phyloP scores from a whole-genome alignment of 106 monocot genomes.

The Alisma plantagoaquatica region DNA sequence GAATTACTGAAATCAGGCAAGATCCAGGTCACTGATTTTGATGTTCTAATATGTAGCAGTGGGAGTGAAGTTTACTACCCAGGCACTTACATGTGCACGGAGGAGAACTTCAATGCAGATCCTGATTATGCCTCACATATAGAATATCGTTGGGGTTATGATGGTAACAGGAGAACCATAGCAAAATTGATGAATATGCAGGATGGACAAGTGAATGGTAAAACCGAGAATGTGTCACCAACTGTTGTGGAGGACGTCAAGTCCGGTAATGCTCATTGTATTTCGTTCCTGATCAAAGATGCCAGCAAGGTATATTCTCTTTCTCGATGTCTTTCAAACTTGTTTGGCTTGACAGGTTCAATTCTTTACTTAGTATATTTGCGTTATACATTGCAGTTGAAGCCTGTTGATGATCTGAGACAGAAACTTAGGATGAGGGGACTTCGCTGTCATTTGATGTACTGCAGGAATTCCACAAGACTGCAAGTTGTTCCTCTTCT shows the following conservation, averaged over 20 bases:
- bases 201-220: slow-evolving; percentile 12
- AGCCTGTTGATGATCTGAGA: slow-evolving; percentile 53
- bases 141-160: slow-evolving; percentile 77
- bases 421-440: slow-evolving; percentile 80
- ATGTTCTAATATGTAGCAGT: slow-evolving; percentile 81
- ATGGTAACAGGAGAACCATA: slow-evolving; percentile 59
- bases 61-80: slow-evolving; percentile 97
- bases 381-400: slow-evolving; percentile 26
- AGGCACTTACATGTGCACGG: slow-evolving; percentile 53
- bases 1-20: slow-evolving; percentile 45
- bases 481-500: slow-evolving; percentile 87
- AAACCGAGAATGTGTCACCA: slow-evolving; percentile 1
- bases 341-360: too few relatives aligned
- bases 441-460: slow-evolving; percentile 83
- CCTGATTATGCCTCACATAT: slow-evolving; percentile 72
- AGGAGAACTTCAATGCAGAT: slow-evolving; percentile 47
- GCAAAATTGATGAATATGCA: slow-evolving; percentile 45
- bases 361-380: neutral
- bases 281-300: slow-evolving; percentile 68
- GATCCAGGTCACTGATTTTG: slow-evolving; percentile 62
- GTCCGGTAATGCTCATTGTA: slow-evolving; percentile 66
- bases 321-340: neutral
- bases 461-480: slow-evolving; percentile 81
- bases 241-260: slow-evolving; percentile 38
- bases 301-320: slow-evolving; percentile 32